These are phyloP conservation scores for Eucalyptus sp. DNA, from an alignment of 345 rosid species.

Conservation along the genomic window DNA sequence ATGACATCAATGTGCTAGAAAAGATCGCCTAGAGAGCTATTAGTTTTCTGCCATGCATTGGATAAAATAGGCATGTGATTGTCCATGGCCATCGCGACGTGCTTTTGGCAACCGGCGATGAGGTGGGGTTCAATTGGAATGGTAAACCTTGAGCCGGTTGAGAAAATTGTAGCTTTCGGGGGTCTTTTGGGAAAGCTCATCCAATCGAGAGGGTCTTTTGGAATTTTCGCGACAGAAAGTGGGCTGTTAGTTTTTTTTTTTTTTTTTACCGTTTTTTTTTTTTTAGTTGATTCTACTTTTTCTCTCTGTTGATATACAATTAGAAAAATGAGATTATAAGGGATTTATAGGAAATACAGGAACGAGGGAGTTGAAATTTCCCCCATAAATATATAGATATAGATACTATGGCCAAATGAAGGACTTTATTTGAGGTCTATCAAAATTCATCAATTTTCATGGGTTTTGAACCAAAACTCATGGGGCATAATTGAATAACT, in stretches of 20 bases:
- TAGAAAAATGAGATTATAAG: neutral
- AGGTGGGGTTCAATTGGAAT: neutral
- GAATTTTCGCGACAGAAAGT: neutral
- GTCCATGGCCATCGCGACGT: neutral
- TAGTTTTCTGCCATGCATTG: neutral
- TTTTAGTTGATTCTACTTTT: neutral
- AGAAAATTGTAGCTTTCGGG: neutral
- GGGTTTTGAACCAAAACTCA: neutral
- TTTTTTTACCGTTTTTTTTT: accelerated
- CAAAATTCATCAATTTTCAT: neutral
- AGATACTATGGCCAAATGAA: neutral
- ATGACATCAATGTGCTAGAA: neutral
- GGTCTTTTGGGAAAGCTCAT: neutral
- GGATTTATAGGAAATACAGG: neutral
- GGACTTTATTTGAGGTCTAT: neutral
- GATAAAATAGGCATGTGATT: neutral
- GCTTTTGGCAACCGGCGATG: neutral
- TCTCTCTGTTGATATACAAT: neutral
- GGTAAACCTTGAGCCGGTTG: neutral
- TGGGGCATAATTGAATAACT: neutral
- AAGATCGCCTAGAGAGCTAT: neutral
- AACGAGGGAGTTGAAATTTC: neutral
- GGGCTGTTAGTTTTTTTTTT: neutral
- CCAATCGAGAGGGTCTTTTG: neutral
- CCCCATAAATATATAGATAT: neutral